Evolutionary conservation across 1,284 basidiomycete genomes (phyloP), one percentile per base, ranked within the genome.

Genomic region (Rhodotorula sp.): DNA sequence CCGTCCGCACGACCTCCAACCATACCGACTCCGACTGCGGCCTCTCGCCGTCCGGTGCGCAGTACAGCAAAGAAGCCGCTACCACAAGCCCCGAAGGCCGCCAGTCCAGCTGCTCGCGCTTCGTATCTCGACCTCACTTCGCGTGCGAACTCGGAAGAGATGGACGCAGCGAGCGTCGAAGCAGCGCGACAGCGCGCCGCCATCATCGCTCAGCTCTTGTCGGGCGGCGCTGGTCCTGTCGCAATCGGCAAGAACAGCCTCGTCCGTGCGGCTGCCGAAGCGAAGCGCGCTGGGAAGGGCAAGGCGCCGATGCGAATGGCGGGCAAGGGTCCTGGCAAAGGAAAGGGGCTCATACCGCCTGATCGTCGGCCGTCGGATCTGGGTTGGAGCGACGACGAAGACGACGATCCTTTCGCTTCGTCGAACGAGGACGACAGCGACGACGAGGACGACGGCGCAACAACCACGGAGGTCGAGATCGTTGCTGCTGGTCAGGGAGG

Each of bases 291-390:
- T 24, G 70, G 67, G 1, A 68, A 60, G 46, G 49, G 57, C 32
- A 61, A 51, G 62, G 46, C 44, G 27, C 48, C 29, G 34, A 30
- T 49, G 51, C 59, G 64, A 2, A 32, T 53, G 58, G 62, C 59
- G 27, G 68, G 68, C 17, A 70, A 73, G 44, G 67, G 56, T 1
- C 64, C 61, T 0, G 68, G 68, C 7, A 70, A 70, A 47, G 68
- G 68, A 10, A 70, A 70, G 29, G 64, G 59, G 22, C 53, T 66
- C 15, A 61, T 61, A 11, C 64, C 68, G 5, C 68, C 60, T 17
- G 58, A 59, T 24, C 47, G 62, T 30, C 62, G 55, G 24, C 51
- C 53, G n/a, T 66, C 59, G 36, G 58, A 62, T 15, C 51, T 44
- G 15, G 61, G 59, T 32, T 56, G 51, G 19, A 49, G 57, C 36